Evolutionary conservation across 306 rosid genomes (phyloP).

Genomic region (Oxytropis ochrocephala): DNA sequence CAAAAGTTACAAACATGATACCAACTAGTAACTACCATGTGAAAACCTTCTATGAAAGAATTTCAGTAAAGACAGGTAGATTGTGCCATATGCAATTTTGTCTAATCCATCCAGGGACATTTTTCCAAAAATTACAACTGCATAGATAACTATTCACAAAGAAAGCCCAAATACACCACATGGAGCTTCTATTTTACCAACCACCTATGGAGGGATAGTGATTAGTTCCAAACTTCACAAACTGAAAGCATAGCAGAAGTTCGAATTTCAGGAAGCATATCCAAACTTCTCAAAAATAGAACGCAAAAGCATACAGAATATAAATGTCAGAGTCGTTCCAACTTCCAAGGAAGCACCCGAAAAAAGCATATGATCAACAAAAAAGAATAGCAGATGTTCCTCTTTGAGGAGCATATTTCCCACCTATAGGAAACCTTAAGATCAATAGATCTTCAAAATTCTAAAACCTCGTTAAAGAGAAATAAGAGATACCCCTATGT

Average conservation of each 20-base stretch:
- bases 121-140: conserved; percentile 2
- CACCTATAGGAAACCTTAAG: background rate
- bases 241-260: background rate
- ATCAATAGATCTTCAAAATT: background rate
- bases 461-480: conserved; percentile 3
- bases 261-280: too few species aligned
- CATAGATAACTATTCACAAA: background rate
- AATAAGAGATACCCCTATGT: background rate
- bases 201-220: background rate
- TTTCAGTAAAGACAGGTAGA: background rate
- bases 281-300: background rate
- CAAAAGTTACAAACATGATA: background rate
- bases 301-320: background rate
- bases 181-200: background rate
- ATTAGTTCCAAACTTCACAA: conserved; percentile 15
- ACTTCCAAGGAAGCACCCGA: conserved; percentile 13
- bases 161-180: background rate
- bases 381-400: background rate
- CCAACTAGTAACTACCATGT: background rate
- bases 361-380: background rate
- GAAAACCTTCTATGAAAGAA: background rate
- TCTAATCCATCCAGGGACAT: background rate
- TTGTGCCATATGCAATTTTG: background rate
- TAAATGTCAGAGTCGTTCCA: conserved; percentile 10
- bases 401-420: background rate